These are phyloP conservation scores for Penicillium polonicum DNA, from an alignment of 2,329 filamentous ascomycete genomes.

Conservation along the genomic window DNA sequence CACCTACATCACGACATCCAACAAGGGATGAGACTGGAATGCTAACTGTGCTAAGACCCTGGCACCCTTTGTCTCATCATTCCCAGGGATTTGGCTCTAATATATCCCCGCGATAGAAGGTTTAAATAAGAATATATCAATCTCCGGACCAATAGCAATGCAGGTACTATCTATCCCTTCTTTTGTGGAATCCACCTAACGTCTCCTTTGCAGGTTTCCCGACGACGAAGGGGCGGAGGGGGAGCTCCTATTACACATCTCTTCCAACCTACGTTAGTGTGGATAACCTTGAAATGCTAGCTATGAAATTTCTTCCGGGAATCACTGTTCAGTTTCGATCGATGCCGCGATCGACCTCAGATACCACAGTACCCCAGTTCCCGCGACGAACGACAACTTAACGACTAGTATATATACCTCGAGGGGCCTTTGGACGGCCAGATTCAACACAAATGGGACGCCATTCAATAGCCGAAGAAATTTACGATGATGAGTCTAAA, in stretches of 20 bases:
- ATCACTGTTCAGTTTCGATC: not conserved
- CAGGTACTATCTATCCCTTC: not conserved
- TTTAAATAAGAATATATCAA: not conserved
- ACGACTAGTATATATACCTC: not conserved
- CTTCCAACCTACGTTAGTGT: not conserved
- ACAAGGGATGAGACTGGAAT: slow-evolving; percentile 9
- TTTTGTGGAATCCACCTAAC: not conserved
- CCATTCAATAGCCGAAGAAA: slow-evolving; percentile 6
- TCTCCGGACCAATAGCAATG: not conserved
- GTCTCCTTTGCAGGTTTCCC: not conserved
- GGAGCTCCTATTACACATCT: not conserved
- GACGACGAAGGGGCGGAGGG: not conserved
- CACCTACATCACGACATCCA: not conserved
- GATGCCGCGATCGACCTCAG: not conserved
- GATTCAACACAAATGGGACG: slow-evolving; percentile 17
- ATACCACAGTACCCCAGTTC: not conserved
- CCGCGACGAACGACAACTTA: not conserved
- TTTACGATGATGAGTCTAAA: slow-evolving; percentile 19
- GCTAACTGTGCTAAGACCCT: not conserved
- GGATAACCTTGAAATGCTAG: not conserved
- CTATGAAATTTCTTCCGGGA: not conserved
- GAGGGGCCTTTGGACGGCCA: not conserved
- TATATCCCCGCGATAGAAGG: not conserved
- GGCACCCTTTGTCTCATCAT: slow-evolving; percentile 4
- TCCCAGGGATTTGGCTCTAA: not conserved